Evolutionary conservation across 2,329 filamentous ascomycete genomes (phyloP), one percentile per base, ranked within the genome.

Genomic region (Trichothecium roseum): DNA sequence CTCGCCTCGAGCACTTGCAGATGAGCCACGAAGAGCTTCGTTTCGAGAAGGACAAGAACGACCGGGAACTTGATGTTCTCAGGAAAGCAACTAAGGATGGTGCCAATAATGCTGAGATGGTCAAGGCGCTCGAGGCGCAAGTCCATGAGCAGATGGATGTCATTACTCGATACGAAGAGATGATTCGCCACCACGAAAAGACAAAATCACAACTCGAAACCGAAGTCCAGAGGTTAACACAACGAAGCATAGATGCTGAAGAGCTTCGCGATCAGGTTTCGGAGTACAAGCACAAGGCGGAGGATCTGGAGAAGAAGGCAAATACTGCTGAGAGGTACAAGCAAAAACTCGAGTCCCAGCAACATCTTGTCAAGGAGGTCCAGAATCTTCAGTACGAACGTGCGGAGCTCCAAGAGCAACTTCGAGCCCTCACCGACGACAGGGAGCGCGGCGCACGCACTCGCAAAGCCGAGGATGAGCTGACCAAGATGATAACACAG

Each of bases 101-200:
- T 51, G 57, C 63, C 54, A 63, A 62, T 54, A 72, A 60, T 51
- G 68, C 60, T 16, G 63, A 68, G 37, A 59, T 68, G 34, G 67
- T 75, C 42, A 62, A 63, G 56, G 56, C 66, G 40, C 59, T 81
- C 45, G 64, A 78, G 45, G 59, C 62, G 30, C 69, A 71, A 44
- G 61, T 80, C 17, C 70, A 72, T 28, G 75, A 85, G 46, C 77
- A 82, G 47, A 78, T 84, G 52, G 69, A 80, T 39, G 64, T 85
- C 34, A 87, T 88, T 49, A 75, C 77, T 28, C 50, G 52, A 24
- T 71, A 66, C 17, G 73, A 85, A 45, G 83, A 88, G 52, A 45
- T 41, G n/a, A 60, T 62, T 33, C 53, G 57, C 9, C 52, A 46
- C 17, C 50, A 57, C 37, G 50, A 56, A 30, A 52, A 50, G 37